Base-by-base conservation (phyloP, 345 rosid species). In the Lumnitzera littorea region DNA sequence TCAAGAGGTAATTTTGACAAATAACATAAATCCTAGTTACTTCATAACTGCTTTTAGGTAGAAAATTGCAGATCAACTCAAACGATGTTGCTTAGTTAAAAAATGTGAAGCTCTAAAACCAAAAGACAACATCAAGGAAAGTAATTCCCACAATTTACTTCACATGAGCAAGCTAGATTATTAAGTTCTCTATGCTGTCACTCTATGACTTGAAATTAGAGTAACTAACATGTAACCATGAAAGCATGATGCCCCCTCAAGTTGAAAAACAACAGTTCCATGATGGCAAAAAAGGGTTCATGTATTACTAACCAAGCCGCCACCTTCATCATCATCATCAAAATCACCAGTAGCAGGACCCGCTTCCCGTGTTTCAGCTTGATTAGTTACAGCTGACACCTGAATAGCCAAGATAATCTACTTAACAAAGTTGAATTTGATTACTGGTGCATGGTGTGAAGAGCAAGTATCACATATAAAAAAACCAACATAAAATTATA, bases 331-430 rank as follows among this genome's bases (percentile, higher is more conserved):
- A 29, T 94, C 95, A 55, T 94, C 99, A 78, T 94, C 99, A 69
- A 94, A 75, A 88, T 94, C 97, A 69, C 79, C 89, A 1, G 95
- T 67, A 79, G 61, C 80, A 56, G 82, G 72, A 53, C 79, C 86
- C 67, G 69, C 75, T 51, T 94, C 97, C 64, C 75, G 87, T 58
- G 66, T 52, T 65, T 80, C 89, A 13, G 76, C 67, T 72, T 88
- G 99, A 78, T 94, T 96, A 11, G 99, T 90, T 50, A 90, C 86
- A 57, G 97, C 85, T 61, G 99, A 94, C 70, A 94, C 97, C 96
- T 91, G 53, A 46, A 50, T 46, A 54, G 36, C 15, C 15, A 25
- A 66, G 63, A 60, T 6, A 2, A 64, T 43, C 62, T 17, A 48
- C 62, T 53, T 15, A 61, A 55, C 20, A 56, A 56, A 54, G 15